A percentile compares a stretch with the other conserved stretches of the same genome.
phyloP scores from a whole-genome alignment of 2,329 filamentous ascomycete genomes.

The Penicillium fuscoglaucum region DNA sequence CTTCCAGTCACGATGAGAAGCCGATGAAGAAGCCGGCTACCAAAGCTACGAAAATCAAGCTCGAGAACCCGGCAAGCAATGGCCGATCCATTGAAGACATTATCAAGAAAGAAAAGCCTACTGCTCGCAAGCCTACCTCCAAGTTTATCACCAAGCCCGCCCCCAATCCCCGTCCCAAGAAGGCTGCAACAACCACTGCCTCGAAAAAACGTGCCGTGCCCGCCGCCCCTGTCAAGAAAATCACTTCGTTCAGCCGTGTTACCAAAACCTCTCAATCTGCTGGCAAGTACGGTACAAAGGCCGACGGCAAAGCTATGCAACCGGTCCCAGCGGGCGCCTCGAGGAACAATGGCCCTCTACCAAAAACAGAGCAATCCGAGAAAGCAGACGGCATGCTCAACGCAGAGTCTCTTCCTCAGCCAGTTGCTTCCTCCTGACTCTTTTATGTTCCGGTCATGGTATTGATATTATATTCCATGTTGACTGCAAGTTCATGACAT shows the following conservation, averaged over 20 bases:
- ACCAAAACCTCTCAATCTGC: slow-evolving; percentile 32
- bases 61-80: slow-evolving; percentile 34
- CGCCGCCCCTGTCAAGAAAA: slow-evolving; percentile 1
- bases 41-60: slow-evolving; percentile 1
- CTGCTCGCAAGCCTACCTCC: slow-evolving; percentile 2
- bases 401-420: not conserved
- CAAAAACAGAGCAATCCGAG: slow-evolving; percentile 21
- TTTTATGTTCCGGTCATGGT: slow-evolving; percentile 4
- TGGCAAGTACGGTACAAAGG: slow-evolving; percentile 28
- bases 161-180: slow-evolving; percentile 15
- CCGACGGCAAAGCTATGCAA: slow-evolving; percentile 37
- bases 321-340: slow-evolving; percentile 36
- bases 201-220: slow-evolving; percentile 16
- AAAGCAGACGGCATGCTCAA: not conserved
- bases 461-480: slow-evolving; percentile 3
- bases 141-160: slow-evolving; percentile 1
- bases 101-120: slow-evolving; percentile 26
- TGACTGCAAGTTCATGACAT: slow-evolving; percentile 12
- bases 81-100: slow-evolving; percentile 31
- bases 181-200: slow-evolving; percentile 15
- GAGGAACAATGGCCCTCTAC: slow-evolving; percentile 39
- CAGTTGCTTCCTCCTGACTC: slow-evolving; percentile 5
- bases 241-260: slow-evolving; percentile 28
- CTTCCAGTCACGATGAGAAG: slow-evolving; percentile 43
- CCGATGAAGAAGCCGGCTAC: slow-evolving; percentile 25